These are phyloP conservation scores for Gomphus bonarii DNA, from an alignment of 1,284 basidiomycete genomes.

Conservation along the genomic window DNA sequence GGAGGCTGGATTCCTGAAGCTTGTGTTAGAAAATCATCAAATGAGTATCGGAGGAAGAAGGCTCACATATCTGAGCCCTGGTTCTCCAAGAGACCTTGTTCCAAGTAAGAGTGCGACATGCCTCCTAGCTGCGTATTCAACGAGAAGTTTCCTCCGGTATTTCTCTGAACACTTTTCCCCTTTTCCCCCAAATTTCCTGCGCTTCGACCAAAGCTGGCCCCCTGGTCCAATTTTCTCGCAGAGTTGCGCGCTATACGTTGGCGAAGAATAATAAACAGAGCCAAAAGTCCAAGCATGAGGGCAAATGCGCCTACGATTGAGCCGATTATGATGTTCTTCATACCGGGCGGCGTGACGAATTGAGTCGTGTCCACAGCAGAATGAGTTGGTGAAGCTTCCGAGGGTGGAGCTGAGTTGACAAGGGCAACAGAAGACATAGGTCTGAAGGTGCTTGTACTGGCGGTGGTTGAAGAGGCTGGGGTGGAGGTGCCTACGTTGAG, in stretches of 20 bases:
- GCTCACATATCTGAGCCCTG: neutral
- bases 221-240: constrained; percentile 2
- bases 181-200: neutral
- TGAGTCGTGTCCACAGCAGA: neutral
- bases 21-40: neutral
- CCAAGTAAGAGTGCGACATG: neutral
- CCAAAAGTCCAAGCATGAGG: neutral
- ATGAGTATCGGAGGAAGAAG: neutral
- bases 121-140: neutral
- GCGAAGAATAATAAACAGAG: constrained; percentile 3
- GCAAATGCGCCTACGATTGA: neutral
- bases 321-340: constrained; percentile 4
- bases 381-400: neutral
- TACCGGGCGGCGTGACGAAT: constrained; percentile 2
- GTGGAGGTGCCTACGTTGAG: too few species aligned
- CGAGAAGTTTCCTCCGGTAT: neutral
- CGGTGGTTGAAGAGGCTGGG: too few species aligned
- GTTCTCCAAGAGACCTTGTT: neutral
- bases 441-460: neutral
- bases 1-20: neutral
- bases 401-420: neutral
- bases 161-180: neutral
- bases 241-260: constrained; percentile 1
- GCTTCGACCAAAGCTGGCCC: neutral
- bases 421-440: neutral